phyloP scores from a whole-genome alignment of 2,329 filamentous ascomycete genomes.

The Aspergillus brasiliensis region DNA sequence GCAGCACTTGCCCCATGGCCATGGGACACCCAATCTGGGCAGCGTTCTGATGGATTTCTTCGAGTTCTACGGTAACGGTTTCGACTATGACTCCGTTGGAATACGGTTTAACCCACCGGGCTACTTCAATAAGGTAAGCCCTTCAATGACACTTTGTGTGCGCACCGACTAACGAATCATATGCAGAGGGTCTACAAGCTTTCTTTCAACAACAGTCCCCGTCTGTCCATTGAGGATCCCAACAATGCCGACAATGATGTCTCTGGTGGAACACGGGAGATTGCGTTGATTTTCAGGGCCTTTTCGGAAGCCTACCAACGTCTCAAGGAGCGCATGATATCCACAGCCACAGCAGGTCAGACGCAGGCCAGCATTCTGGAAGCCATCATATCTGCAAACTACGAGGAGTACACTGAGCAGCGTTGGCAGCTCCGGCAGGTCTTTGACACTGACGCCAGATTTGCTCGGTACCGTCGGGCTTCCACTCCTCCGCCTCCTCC shows the following conservation, averaged over 20 bases:
- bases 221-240: conserved; percentile 88
- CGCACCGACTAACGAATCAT: conserved; percentile 8
- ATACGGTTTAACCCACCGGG: conserved; percentile 75
- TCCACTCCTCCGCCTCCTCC: conserved; percentile 31
- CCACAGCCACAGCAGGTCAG: conserved; percentile 22
- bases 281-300: conserved; percentile 63
- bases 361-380: conserved; percentile 63
- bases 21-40: conserved; percentile 71
- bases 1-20: conserved; percentile 73
- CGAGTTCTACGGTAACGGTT: conserved; percentile 81
- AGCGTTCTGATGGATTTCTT: conserved; percentile 85
- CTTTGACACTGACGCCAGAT: conserved; percentile 46
- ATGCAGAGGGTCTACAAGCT: conserved; percentile 49
- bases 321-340: conserved; percentile 61
- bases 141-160: not conserved
- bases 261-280: conserved; percentile 78
- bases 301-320: conserved; percentile 67
- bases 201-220: conserved; percentile 58
- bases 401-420: conserved; percentile 71
- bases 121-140: conserved; percentile 72
- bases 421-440: conserved; percentile 63
- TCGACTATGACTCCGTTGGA: conserved; percentile 69
- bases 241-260: conserved; percentile 87
- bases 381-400: conserved; percentile 75
- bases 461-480: conserved; percentile 32